These are phyloP conservation scores for Nigrospora osmanthi DNA, from an alignment of 2,329 filamentous ascomycete genomes.

Conservation along the genomic window DNA sequence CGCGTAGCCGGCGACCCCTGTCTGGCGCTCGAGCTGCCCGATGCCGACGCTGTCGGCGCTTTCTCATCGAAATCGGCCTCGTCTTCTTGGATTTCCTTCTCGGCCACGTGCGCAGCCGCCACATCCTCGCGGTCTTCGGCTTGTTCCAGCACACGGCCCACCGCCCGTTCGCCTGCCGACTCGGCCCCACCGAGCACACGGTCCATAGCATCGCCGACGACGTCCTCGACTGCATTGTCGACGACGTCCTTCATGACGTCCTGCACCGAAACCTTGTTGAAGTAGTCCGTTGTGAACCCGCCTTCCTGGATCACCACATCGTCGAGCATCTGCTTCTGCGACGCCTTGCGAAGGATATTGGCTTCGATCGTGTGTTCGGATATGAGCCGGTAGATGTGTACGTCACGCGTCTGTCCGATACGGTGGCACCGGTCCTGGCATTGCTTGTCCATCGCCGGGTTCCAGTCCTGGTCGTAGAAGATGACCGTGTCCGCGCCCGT, in stretches of 20 bases:
- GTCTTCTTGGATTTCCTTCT: constrained; percentile 82
- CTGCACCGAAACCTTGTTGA: constrained; percentile 66
- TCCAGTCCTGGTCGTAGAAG: constrained; percentile 99
- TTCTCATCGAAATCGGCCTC: constrained; percentile 78
- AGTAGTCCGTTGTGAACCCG: constrained; percentile 94
- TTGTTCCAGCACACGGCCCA: constrained; percentile 71
- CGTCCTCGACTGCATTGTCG: constrained; percentile 35
- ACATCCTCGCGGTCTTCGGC: constrained; percentile 93
- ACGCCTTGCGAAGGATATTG: constrained; percentile 93
- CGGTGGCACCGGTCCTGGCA: constrained; percentile 96
- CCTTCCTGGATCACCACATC: constrained; percentile 98
- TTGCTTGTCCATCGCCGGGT: constrained; percentile 98
- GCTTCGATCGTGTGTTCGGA: constrained; percentile 95
- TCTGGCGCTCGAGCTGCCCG: constrained; percentile 40
- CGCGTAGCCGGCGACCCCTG: constrained; percentile 39
- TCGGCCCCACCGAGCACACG: constrained; percentile 65
- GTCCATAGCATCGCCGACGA: constrained; percentile 66
- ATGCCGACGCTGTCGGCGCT: constrained; percentile 31
- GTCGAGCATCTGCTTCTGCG: constrained; percentile 95
- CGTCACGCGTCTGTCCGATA: constrained; percentile 94
- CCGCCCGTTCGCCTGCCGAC: constrained; percentile 51
- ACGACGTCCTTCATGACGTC: constrained; percentile 59
- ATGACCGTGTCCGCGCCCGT: constrained; percentile 97
- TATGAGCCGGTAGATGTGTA: constrained; percentile 93
- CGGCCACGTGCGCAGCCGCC: constrained; percentile 75